Conservation (phyloP, 306 rosid genomes). For the Mimosa pudica region DNA sequence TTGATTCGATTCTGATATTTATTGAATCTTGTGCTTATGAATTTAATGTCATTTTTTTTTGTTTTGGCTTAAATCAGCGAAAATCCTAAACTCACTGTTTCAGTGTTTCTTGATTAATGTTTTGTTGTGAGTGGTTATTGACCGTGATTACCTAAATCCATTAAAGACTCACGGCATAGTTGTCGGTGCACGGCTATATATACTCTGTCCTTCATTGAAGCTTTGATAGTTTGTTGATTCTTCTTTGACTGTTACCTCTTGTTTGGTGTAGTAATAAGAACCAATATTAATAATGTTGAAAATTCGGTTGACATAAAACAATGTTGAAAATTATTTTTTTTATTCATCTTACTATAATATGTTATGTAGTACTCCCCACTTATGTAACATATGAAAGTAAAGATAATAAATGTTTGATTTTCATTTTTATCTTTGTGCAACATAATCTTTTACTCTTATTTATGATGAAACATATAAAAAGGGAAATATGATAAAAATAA, state of each 20-base stretch:
- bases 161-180: neutral
- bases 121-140: neutral
- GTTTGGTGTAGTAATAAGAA: neutral
- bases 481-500: no score
- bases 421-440: no score
- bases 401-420: no score
- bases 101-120: neutral
- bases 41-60: slow-evolving; percentile 22
- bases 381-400: no score
- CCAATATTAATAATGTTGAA: neutral
- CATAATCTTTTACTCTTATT: no score
- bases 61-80: slow-evolving; percentile 18
- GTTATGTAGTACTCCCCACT: no score
- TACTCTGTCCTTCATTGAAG: slow-evolving; percentile 27
- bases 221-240: slow-evolving; percentile 1
- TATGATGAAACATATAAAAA: no score
- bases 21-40: neutral
- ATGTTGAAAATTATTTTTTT: neutral
- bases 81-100: neutral
- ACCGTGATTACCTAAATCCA: slow-evolving; percentile 11
- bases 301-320: neutral
- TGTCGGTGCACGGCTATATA: slow-evolving; percentile 16
- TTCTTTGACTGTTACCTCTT: neutral
- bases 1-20: slow-evolving; percentile 12
- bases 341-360: neutral